phyloP scores from a whole-genome alignment of 31 red algal species.

The Asparagopsis taxiformis region DNA sequence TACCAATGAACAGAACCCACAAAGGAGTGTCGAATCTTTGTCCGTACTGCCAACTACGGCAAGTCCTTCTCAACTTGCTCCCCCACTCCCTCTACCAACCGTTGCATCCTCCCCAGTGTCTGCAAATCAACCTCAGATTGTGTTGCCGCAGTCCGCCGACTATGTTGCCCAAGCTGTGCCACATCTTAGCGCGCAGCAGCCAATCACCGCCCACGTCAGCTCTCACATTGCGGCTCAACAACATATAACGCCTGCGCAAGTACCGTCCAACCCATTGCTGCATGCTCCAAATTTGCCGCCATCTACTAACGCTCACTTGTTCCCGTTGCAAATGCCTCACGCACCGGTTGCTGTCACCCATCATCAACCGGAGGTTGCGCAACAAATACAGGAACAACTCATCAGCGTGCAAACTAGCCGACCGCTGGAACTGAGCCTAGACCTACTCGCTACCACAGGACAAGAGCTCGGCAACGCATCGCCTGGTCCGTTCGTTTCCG shows the following conservation, averaged over 20 bases:
- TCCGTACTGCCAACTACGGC: background rate
- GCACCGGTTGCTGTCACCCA: background rate
- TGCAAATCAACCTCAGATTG: background rate
- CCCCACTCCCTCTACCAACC: background rate
- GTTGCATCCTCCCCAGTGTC: background rate
- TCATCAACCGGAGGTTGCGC: background rate
- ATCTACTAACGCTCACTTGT: background rate
- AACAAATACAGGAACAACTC: background rate
- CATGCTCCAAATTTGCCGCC: background rate
- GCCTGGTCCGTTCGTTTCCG: background rate
- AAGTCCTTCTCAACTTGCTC: background rate
- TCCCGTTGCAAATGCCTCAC: background rate
- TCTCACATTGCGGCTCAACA: too few species aligned
- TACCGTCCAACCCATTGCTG: background rate
- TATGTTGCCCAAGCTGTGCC: too few species aligned
- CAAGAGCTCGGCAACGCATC: background rate
- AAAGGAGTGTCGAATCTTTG: too few species aligned
- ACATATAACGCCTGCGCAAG: too few species aligned
- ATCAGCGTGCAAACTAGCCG: background rate
- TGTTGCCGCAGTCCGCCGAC: background rate
- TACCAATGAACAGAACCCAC: background rate
- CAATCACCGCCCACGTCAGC: too few species aligned
- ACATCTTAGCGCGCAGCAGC: background rate
- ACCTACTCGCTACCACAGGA: background rate
- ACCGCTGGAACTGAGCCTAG: background rate